These are phyloP conservation scores for Bauhinia variegata DNA, from an alignment of 306 rosid genomes.

Conservation along the genomic window DNA sequence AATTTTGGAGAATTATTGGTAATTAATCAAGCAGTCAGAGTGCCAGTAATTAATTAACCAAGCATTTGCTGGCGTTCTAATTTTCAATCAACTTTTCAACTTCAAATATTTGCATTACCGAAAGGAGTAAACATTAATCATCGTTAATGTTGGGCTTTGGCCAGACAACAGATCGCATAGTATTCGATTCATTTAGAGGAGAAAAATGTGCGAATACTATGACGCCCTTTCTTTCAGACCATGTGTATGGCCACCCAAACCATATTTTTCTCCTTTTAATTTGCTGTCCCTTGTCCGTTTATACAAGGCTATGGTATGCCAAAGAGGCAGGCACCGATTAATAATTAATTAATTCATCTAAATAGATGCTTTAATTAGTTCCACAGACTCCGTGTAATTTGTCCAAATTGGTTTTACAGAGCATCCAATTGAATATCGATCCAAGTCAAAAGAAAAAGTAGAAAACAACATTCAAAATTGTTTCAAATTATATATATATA, in stretches of 20 bases:
- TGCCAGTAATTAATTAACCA: not conserved
- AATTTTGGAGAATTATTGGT: too few species aligned
- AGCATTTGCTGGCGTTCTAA: not conserved
- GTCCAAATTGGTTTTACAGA: too few species aligned
- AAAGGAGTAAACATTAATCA: conserved; percentile 11
- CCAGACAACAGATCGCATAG: conserved; percentile 37
- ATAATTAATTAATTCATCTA: too few species aligned
- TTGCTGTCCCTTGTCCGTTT: not conserved
- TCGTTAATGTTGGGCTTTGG: conserved; percentile 42
- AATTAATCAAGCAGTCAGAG: not conserved
- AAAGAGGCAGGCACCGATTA: too few species aligned
- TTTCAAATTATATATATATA: too few species aligned
- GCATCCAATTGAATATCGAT: too few species aligned
- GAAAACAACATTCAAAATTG: too few species aligned
- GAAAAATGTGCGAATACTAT: not conserved
- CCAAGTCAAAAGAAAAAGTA: too few species aligned
- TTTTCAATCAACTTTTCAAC: not conserved
- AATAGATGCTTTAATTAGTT: too few species aligned
- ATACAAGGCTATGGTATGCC: too few species aligned
- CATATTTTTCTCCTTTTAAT: not conserved
- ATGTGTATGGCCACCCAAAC: conserved; percentile 32
- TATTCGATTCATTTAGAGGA: conserved; percentile 11
- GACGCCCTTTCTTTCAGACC: conserved; percentile 33
- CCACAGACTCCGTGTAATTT: too few species aligned
- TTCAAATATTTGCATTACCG: not conserved